Conservation (phyloP, 305 asterid genomes). For the Solanum chacoense region DNA sequence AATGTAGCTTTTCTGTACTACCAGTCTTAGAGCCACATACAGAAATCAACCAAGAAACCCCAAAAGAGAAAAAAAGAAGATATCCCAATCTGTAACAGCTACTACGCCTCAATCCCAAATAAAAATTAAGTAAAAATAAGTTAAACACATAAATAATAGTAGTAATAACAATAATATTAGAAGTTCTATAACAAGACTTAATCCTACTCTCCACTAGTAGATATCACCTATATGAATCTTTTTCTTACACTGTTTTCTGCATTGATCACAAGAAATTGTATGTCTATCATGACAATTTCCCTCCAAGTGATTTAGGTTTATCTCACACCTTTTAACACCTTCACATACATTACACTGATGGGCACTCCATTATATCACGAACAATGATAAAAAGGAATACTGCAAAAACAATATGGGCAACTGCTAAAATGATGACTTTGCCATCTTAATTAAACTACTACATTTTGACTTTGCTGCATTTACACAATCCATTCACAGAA, state of each 20-base stretch:
- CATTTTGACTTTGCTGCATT: background rate
- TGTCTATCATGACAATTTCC: background rate
- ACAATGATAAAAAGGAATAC: background rate
- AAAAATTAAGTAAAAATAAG: background rate
- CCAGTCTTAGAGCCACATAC: background rate
- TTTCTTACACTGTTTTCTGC: background rate
- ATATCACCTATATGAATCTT: background rate
- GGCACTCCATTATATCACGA: background rate
- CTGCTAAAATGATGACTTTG: background rate
- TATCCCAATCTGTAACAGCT: background rate
- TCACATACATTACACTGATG: background rate
- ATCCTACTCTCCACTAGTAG: background rate
- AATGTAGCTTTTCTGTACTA: background rate
- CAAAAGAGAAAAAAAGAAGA: background rate
- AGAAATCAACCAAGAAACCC: background rate
- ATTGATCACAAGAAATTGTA: background rate
- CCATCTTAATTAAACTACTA: background rate
- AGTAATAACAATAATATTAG: background rate
- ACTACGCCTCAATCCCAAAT: background rate
- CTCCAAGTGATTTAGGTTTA: background rate
- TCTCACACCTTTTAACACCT: background rate
- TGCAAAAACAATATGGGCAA: background rate
- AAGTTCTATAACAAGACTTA: background rate
- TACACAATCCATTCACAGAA: background rate
- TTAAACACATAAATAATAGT: background rate